A percentile compares a stretch with the other conserved stretches of the same genome.
phyloP scores from a whole-genome alignment of 2,329 filamentous ascomycete genomes.

The Neonectria ditissima region DNA sequence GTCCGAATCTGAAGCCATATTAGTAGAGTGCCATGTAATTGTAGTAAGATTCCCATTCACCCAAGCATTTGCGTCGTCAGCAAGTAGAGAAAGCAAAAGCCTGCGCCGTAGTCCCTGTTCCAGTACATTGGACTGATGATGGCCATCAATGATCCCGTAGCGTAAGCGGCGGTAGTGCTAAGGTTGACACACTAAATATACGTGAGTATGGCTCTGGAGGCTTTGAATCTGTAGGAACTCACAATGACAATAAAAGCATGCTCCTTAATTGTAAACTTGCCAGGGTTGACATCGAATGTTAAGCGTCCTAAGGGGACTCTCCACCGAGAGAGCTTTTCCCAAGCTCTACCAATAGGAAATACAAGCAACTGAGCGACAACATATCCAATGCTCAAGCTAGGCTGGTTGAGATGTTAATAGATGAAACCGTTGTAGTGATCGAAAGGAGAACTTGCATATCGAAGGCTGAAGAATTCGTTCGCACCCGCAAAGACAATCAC shows the following conservation, averaged over 20 bases:
- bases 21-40: not conserved
- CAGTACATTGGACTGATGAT: conserved; percentile 27
- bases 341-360: conserved; percentile 19
- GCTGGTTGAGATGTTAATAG: not conserved
- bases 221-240: not conserved
- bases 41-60: not conserved
- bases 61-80: conserved; percentile 28
- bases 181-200: conserved; percentile 11
- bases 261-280: conserved; percentile 20
- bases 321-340: conserved; percentile 22
- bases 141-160: conserved; percentile 23
- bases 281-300: conserved; percentile 22
- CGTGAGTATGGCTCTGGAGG: not conserved
- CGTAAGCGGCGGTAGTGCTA: conserved; percentile 19
- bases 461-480: conserved; percentile 26
- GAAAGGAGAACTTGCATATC: conserved; percentile 10
- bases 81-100: conserved; percentile 24
- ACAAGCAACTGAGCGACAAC: conserved; percentile 25
- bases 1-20: conserved; percentile 10
- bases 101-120: conserved; percentile 26
- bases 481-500: conserved; percentile 22
- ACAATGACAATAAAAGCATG: conserved; percentile 26
- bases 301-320: conserved; percentile 18
- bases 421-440: not conserved
- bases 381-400: conserved; percentile 21